Percentiles rank a stretch among this genome's conserved stretches.
phyloP scores from a whole-genome alignment of 305 asterid species.

The Solanum hybrid region DNA sequence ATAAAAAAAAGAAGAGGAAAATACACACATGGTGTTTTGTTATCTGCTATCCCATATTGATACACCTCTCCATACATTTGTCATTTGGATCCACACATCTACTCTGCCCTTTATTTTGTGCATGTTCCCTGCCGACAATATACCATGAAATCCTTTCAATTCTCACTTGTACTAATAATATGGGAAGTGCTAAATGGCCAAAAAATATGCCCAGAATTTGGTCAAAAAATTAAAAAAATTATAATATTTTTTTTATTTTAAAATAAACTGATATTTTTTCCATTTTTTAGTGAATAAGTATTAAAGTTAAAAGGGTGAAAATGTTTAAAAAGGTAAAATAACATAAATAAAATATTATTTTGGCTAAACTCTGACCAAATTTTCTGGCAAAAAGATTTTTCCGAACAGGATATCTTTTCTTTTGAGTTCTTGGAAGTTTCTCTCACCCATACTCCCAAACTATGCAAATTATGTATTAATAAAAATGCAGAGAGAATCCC shows the following conservation, averaged over 20 bases:
- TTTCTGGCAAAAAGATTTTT: too few relatives aligned
- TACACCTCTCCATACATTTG: background rate
- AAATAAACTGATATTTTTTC: accelerated
- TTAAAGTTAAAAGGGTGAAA: too few relatives aligned
- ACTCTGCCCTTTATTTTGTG: background rate
- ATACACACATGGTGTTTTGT: background rate
- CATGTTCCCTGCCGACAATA: slow-evolving; percentile 8
- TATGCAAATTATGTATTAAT: background rate
- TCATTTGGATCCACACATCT: background rate
- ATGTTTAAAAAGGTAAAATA: too few relatives aligned
- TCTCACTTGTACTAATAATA: background rate
- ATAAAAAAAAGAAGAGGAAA: background rate
- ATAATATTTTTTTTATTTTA: too few relatives aligned
- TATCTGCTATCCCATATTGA: background rate
- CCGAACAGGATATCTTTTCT: background rate
- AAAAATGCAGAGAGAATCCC: background rate
- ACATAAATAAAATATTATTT: too few relatives aligned
- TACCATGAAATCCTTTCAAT: background rate
- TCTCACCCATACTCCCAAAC: background rate
- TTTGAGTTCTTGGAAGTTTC: background rate
- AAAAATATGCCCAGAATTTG: too few relatives aligned
- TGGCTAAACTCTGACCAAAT: too few relatives aligned
- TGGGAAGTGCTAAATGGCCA: too few relatives aligned
- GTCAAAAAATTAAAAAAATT: too few relatives aligned
- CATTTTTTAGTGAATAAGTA: too few relatives aligned